Percentiles rank a stretch among this genome's conserved stretches.
These are phyloP conservation scores for Backusella liffmaniae DNA, from an alignment of 192 early-diverging fungal species.

Conservation along the genomic window DNA sequence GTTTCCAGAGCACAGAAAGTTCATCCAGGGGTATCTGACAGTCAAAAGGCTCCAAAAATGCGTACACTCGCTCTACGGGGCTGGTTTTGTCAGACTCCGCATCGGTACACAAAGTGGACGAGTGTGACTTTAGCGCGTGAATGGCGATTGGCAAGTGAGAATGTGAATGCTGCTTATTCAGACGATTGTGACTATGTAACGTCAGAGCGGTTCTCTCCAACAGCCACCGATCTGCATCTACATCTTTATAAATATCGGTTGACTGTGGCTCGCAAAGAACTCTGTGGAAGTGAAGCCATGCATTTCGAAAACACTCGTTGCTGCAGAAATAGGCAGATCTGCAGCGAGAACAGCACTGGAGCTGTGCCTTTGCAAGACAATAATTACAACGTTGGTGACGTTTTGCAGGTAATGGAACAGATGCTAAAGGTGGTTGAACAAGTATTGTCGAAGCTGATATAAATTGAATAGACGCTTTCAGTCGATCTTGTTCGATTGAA, in stretches of 20 bases:
- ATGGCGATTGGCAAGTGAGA: slow-evolving; percentile 26
- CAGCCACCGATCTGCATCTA: slow-evolving; percentile 29
- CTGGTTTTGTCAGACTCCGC: background rate
- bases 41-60: slow-evolving; percentile 16
- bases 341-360: slow-evolving; percentile 34
- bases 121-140: slow-evolving; percentile 21
- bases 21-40: slow-evolving; percentile 20
- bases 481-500: background rate
- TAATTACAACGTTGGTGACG: slow-evolving; percentile 32
- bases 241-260: slow-evolving; percentile 21
- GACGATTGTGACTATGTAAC: slow-evolving; percentile 30
- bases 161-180: slow-evolving; percentile 36
- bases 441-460: background rate
- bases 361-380: slow-evolving; percentile 22
- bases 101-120: background rate
- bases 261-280: slow-evolving; percentile 22
- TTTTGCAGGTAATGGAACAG: slow-evolving; percentile 29
- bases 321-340: slow-evolving; percentile 34
- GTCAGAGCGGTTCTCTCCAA: slow-evolving; percentile 23
- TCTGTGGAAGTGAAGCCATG: slow-evolving; percentile 31
- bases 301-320: slow-evolving; percentile 35
- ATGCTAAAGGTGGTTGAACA: slow-evolving; percentile 18
- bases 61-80: background rate
- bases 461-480: background rate
- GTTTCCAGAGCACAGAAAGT: slow-evolving; percentile 7